Evolutionary conservation across 345 rosid genomes (phyloP).

Genomic region (Syzygium aqueum): DNA sequence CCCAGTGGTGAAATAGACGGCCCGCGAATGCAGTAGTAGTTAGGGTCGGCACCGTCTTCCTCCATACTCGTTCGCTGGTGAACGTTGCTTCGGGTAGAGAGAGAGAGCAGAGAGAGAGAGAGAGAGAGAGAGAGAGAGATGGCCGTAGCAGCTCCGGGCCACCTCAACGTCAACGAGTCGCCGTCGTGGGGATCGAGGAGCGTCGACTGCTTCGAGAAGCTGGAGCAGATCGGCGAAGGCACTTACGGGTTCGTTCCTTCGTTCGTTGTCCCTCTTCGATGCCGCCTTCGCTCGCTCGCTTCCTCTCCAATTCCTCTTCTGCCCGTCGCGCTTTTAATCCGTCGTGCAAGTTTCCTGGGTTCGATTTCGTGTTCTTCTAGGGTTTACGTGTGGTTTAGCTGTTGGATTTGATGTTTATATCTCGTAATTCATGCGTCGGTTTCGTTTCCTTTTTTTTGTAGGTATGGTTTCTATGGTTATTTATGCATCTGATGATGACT

Average conservation of each 20-base stretch:
- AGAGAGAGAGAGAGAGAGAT: slow-evolving; percentile 3
- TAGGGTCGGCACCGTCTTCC: background rate
- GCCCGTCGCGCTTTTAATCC: background rate
- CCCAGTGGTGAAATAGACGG: background rate
- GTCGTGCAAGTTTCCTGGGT: background rate
- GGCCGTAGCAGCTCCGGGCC: slow-evolving; percentile 43
- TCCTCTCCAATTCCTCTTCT: background rate
- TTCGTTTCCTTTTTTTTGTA: slow-evolving; percentile 4
- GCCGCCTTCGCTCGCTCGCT: background rate
- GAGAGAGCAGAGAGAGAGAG: background rate
- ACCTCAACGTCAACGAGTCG: slow-evolving; percentile 38
- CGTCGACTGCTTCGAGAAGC: slow-evolving; percentile 50
- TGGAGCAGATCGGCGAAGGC: slow-evolving; percentile 59
- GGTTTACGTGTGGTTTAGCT: background rate
- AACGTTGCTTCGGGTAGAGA: background rate
- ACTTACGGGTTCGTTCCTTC: slow-evolving; percentile 33
- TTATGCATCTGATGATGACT: slow-evolving; percentile 12
- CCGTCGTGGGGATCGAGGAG: slow-evolving; percentile 52
- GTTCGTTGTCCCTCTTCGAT: background rate
- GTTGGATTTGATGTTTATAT: background rate
- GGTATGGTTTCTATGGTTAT: slow-evolving; percentile 6
- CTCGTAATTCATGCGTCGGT: slow-evolving; percentile 4
- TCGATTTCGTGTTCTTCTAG: background rate
- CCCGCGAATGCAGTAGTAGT: background rate
- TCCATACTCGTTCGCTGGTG: background rate